Conservation (phyloP, 495 filamentous ascomycete genomes). For the Penicillium silybi region DNA sequence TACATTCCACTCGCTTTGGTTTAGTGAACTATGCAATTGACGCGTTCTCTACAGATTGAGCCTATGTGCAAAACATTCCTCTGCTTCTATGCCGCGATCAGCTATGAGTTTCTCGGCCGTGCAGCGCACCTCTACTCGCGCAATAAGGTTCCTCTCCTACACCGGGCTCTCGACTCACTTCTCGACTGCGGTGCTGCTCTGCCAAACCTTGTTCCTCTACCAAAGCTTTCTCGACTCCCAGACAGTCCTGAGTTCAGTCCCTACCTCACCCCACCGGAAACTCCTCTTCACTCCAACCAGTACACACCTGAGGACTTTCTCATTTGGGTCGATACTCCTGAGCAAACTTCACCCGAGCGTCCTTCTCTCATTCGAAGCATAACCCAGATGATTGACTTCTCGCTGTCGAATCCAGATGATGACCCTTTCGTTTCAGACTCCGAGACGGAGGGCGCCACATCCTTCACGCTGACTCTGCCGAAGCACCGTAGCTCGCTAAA, state of each 20-base stretch:
- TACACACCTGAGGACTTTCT: not conserved
- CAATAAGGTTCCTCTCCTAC: constrained; percentile 35
- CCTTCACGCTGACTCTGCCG: not conserved
- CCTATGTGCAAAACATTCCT: constrained; percentile 37
- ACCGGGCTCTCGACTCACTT: constrained; percentile 30
- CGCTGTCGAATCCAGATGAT: constrained; percentile 11
- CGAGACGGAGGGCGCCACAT: not conserved
- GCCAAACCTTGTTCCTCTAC: constrained; percentile 10
- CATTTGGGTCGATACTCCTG: not conserved
- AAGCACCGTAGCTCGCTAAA: not conserved
- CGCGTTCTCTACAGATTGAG: constrained; percentile 27
- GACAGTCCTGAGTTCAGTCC: not conserved
- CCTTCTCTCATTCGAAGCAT: constrained; percentile 19
- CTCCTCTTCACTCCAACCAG: not conserved
- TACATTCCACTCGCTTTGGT: constrained; percentile 17
- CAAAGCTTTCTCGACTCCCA: not conserved
- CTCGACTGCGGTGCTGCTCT: constrained; percentile 20
- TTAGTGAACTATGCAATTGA: not conserved
- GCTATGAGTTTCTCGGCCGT: constrained; percentile 39
- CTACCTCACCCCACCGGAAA: not conserved
- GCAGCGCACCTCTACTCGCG: constrained; percentile 39
- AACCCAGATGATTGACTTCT: constrained; percentile 25
- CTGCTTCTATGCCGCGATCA: constrained; percentile 45
- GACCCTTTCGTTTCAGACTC: constrained; percentile 28
- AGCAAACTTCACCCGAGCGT: constrained; percentile 4